Base-by-base conservation (phyloP, 306 rosid species). In the Datisca glomerata region DNA sequence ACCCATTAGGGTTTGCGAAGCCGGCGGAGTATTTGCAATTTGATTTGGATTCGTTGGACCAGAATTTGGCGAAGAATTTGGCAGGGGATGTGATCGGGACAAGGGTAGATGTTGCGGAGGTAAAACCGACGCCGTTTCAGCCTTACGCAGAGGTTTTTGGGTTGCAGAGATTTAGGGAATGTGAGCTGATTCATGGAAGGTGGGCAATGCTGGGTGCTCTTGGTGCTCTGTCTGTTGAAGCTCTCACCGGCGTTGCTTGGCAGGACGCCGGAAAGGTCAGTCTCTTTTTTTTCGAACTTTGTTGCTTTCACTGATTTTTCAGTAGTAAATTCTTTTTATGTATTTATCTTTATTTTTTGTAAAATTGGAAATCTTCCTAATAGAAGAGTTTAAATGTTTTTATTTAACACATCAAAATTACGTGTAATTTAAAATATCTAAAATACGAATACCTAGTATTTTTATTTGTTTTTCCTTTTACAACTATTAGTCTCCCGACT, bases 221-320 rank as follows among this genome's bases (percentile, higher is more conserved):
- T 17, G 94, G 94, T 21, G 94, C 92, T 6, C 48, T 84, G 22
- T 64, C 92, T 9, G 92, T 84, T 24, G 94, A 84, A 41, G 85
- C 64, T 1, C 59, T 79, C 53, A 73, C 92, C 1, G 92, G 94
- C 0, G 86, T 84, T 24, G 51, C 94, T 3, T 84, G 94, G 94
- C 94, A 79, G 41, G 92, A 84, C 61, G 92, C 94, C 10, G 94
- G 94, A 60, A 79, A 84, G 94, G 92, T 84, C 59, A 3, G 8
- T 0, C 13, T 42, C 24, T 13, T 31, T 33, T 6, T 21, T 20
- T 21, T 41, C 40, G 24, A 27, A 39, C 31, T 17, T 25, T 55
- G 24, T n/a, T n/a, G 41, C 17, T 1, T 34, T 50, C 62, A 74
- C n/a, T n/a, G n/a, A n/a, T n/a, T n/a, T n/a, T n/a, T n/a, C n/a